Evolutionary conservation across 2,329 filamentous ascomycete species (phyloP), one percentile per base, ranked within the genome.

Genomic region (Dryadomyces quercus-mongolicae): DNA sequence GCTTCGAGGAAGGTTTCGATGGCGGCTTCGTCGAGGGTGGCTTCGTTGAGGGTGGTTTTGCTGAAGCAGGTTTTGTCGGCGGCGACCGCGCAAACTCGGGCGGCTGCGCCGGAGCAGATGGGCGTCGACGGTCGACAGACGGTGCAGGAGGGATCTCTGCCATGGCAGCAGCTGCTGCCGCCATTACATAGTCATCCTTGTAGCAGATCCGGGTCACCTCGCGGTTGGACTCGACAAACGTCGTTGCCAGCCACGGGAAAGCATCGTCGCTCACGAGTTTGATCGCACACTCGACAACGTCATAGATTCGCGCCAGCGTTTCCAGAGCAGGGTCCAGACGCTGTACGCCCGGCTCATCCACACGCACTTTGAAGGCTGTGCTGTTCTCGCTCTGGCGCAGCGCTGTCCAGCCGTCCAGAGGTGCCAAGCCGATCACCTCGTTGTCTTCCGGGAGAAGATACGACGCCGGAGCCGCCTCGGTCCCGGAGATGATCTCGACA

Each of bases 381-480:
- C 49, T 22, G 44, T 43, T 18, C n/a, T 38, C 52, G n/a, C 16
- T 20, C 16, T 13, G 31, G 31, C 16, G 49, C 18, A 61, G 56
- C 1, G 57, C 56, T 2, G 54, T 44, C 60, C 60, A 61, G 51
- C 40, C 8, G 59, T 58, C 67, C 18, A 78, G 64, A 3, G 74
- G 69, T 16, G 67, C 65, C 34, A 77, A 62, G 4, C 75, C 74
- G 13, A 72, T 63, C 16, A 70, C 66, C 56, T 74, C 67, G 55
- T 74, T 59, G 55, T 81, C 78, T 61, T 81, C 78, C 0, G 67
- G 60, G 1, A 81, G 69, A 20, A 80, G 66, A 61, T 80, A 81
- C 1, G 49, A 15, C 70, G 70, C 46, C 70, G 73, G 9, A 68
- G 62, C 69, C 16, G 70, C 61, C 12, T 68, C 65, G 20, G 64